Evolutionary conservation across 768 basidiomycete species (phyloP), one percentile per base, ranked within the genome.

Genomic region (Leccinum longicurvipes): DNA sequence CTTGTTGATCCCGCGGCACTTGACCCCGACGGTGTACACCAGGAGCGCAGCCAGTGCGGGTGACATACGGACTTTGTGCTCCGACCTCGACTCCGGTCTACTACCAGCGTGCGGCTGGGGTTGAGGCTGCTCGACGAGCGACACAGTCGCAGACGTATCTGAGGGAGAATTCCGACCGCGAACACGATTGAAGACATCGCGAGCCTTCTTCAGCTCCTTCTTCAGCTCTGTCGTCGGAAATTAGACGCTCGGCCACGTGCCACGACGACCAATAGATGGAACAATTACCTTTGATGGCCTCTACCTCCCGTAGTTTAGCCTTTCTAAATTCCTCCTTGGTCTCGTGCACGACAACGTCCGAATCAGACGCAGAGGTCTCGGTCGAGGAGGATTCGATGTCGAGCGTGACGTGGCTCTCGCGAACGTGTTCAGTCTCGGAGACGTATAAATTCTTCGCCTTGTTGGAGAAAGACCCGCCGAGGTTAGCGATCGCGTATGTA

Each of bases 21-120:
- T 96, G 58, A 98, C 92, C 6, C 96, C 96, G 51, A 96, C 85
- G 6, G 96, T 98, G 72, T 98, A 98, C 25, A 98, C 88, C 19
- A 98, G 80, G 11, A 98, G 79, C 2, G 81, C 75, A 1, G 84
- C 82, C 2, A 98, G 80, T 2, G 80, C 78, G 24, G 81, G 67
- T 0, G 94, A 94, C 85, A 93, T 93, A 63, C 83, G 85, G 23
- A 73, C 72, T 64, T 85, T 88, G 10, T 63, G 63, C 21, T 53
- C 57, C 12, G 59, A 3, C 24, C 54, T 65, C 3, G 64, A 39
- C 15, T 64, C 59, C 15, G 62, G 36, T 47, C 34, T 62, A n/a
- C 42, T 39, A n/a, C n/a, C n/a, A 10, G n/a, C n/a, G n/a, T n/a
- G 36, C n/a, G 4, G 36, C 36, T 39, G 36, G 36, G 36, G 36